Evolutionary conservation across 768 basidiomycete genomes (phyloP), one percentile per base, ranked within the genome.

Genomic region (Cantharellus cinnabarinus): DNA sequence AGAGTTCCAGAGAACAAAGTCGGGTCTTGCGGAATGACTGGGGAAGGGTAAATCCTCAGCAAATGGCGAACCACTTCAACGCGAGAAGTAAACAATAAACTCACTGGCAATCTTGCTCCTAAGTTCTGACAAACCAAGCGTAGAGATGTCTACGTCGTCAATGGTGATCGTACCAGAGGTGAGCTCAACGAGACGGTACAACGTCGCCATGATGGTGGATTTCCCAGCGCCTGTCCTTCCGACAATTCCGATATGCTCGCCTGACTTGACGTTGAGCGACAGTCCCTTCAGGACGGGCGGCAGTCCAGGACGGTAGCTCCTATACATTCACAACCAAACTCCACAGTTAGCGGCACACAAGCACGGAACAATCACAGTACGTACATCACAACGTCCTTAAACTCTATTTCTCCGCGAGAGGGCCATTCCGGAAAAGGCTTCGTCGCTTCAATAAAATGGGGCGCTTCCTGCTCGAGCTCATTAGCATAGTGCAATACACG

Each of bases 221-320:
- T 94, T 89, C 42, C 89, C 89, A 0, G 89, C 89, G 55, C 89
- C 89, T 15, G 89, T 90, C 4, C 71, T 70, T 7, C 39, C 58
- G 51, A 42, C 55, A 41, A 50, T 3, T 38, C 91, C 91, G 63
- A 98, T 81, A 71, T 94, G 93, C 71, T 97, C 91, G 3, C 85
- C 85, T 0, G 79, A 78, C 0, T 71, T 68, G 37, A 95, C 74
- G 38, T 71, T 71, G 76, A 97, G 77, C 7, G 76, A 78, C 53
- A 97, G 68, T 2, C 83, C 84, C 69, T 84, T 87, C n/a, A 97
- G 73, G 4, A 95, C 90, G 2, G 80, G 71, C 0, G 91, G 88
- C n/a, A 97, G 76, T 59, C 83, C 91, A 0, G 87, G 85, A 37
- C 94, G 77, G 51, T 62, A 62, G 35, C 52, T 54, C 52, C 52